These are phyloP conservation scores for Coccinonectria pachysandricola DNA, from an alignment of 2,329 filamentous ascomycete genomes.

Conservation along the genomic window DNA sequence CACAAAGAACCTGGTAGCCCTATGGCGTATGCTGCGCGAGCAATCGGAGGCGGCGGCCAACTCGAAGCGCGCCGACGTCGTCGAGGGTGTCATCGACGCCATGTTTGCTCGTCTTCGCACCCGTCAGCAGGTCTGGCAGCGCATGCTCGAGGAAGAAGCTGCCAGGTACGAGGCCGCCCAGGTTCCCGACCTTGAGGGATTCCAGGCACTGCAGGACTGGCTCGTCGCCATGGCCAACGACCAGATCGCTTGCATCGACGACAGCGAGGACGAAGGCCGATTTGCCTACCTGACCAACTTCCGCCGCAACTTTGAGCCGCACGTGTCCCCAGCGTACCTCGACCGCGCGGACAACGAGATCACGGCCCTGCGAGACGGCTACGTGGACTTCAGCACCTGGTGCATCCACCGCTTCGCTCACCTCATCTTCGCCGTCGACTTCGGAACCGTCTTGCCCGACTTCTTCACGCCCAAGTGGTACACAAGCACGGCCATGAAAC, in stretches of 20 bases:
- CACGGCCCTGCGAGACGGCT: conserved; percentile 70
- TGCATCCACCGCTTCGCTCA: conserved; percentile 80
- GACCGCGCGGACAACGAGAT: conserved; percentile 65
- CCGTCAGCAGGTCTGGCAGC: conserved; percentile 78
- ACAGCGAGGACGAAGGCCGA: conserved; percentile 65
- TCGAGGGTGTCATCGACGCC: conserved; percentile 89
- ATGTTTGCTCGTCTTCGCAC: conserved; percentile 83
- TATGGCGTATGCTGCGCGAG: conserved; percentile 96
- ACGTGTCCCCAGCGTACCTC: conserved; percentile 73
- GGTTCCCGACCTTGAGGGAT: conserved; percentile 49
- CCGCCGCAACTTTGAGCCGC: conserved; percentile 68
- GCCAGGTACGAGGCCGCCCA: conserved; percentile 55
- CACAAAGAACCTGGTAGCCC: conserved; percentile 81
- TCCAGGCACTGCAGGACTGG: conserved; percentile 87
- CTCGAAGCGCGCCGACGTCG: conserved; percentile 78
- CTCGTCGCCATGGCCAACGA: conserved; percentile 95
- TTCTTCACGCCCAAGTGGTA: conserved; percentile 95
- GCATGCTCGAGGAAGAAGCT: conserved; percentile 78
- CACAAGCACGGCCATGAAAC: conserved; percentile 72
- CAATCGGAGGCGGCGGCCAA: conserved; percentile 78
- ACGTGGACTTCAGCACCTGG: conserved; percentile 89
- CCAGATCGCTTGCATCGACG: conserved; percentile 96
- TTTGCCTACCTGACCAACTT: conserved; percentile 80
- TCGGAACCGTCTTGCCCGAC: conserved; percentile 69
- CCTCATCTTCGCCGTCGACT: conserved; percentile 85